phyloP scores from a whole-genome alignment of 441 rosid species.

The Manihot esculenta region DNA sequence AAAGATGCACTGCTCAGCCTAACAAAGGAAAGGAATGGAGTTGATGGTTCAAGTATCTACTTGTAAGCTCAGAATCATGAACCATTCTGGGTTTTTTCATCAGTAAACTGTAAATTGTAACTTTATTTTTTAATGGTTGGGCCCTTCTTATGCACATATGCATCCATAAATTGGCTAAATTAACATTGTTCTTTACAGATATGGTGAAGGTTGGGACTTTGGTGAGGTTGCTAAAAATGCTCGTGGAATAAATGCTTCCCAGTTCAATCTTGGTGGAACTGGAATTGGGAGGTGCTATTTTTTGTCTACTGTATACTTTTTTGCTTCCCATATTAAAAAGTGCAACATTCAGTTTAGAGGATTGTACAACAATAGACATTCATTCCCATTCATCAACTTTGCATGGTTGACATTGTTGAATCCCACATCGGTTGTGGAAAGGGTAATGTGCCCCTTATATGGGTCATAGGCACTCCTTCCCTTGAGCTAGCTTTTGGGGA shows the following conservation, averaged over 20 bases:
- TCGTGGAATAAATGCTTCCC: constrained; percentile 91
- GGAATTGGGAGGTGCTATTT: constrained; percentile 85
- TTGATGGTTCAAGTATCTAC: constrained; percentile 84
- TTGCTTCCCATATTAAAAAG: background rate
- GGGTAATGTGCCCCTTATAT: no score
- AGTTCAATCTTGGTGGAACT: constrained; percentile 74
- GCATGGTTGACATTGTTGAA: background rate
- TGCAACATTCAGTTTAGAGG: background rate
- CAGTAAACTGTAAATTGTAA: background rate
- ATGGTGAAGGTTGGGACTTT: constrained; percentile 99
- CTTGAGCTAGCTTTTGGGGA: no score
- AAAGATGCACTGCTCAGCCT: constrained; percentile 63
- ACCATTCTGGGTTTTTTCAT: background rate
- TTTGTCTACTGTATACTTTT: constrained; percentile 15
- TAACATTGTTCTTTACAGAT: constrained; percentile 48
- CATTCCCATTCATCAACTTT: background rate
- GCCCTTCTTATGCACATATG: constrained; percentile 8
- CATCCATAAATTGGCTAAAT: background rate
- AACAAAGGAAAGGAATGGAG: constrained; percentile 72
- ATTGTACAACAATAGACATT: background rate
- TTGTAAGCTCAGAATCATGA: constrained; percentile 49
- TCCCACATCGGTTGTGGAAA: no score
- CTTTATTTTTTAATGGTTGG: background rate
- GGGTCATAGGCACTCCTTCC: no score
- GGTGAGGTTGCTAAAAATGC: constrained; percentile 98